These are phyloP conservation scores for Capsicum chinense DNA, from an alignment of 257 asterid genomes.

Conservation along the genomic window DNA sequence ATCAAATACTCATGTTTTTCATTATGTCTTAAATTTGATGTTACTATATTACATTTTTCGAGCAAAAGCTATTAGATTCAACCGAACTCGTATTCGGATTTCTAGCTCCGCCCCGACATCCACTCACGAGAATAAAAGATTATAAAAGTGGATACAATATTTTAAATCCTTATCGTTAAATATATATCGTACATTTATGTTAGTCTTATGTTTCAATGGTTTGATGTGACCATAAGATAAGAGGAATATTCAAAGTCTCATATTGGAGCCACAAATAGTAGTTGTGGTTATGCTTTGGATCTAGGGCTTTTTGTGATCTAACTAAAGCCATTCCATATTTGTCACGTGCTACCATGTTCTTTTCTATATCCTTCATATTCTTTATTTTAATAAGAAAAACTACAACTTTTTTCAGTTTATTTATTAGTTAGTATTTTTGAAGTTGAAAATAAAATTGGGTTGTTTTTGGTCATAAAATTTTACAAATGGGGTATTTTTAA, in stretches of 20 bases:
- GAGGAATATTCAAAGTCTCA: conserved; percentile 1
- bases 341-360: background rate
- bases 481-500: too few relatives aligned
- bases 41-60: too few relatives aligned
- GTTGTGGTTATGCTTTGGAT: background rate
- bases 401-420: too few relatives aligned
- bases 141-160: background rate
- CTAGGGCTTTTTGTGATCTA: background rate
- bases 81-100: background rate
- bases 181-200: background rate
- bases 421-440: too few relatives aligned
- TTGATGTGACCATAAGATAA: background rate
- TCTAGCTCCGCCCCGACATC: background rate
- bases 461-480: too few relatives aligned
- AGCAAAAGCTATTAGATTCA: background rate
- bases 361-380: background rate
- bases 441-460: too few relatives aligned
- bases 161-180: background rate
- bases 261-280: conserved; percentile 8
- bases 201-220: background rate
- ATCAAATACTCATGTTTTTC: too few relatives aligned
- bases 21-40: too few relatives aligned
- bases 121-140: background rate
- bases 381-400: background rate
- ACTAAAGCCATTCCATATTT: background rate